These are phyloP conservation scores for Penicillium freii DNA, from an alignment of 2,329 filamentous ascomycete species.

Conservation along the genomic window DNA sequence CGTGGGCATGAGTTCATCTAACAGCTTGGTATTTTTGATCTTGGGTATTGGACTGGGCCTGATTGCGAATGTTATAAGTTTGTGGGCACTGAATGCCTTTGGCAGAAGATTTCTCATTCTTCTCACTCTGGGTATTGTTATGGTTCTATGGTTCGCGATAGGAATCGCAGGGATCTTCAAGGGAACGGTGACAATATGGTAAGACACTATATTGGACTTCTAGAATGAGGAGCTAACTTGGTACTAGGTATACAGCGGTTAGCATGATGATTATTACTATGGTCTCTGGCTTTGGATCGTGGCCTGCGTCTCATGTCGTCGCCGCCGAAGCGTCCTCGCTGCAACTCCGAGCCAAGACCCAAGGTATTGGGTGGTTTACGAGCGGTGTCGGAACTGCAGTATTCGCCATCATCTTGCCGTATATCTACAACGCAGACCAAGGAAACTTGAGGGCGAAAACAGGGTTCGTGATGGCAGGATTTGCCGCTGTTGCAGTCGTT, in stretches of 20 bases:
- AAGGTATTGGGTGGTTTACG: slow-evolving; percentile 42
- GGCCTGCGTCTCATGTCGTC: slow-evolving; percentile 36
- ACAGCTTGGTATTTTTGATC: slow-evolving; percentile 44
- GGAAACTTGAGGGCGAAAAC: slow-evolving; percentile 19
- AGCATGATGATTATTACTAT: slow-evolving; percentile 47
- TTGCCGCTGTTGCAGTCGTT: slow-evolving; percentile 17
- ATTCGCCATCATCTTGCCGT: slow-evolving; percentile 49
- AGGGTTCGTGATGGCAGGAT: slow-evolving; percentile 21
- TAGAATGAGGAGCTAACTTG: background rate
- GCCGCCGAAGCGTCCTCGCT: slow-evolving; percentile 31
- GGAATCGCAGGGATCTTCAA: slow-evolving; percentile 47
- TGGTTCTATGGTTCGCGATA: slow-evolving; percentile 44
- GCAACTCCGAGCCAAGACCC: slow-evolving; percentile 35
- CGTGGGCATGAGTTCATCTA: slow-evolving; percentile 26
- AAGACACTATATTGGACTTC: slow-evolving; percentile 8
- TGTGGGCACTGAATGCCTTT: slow-evolving; percentile 45
- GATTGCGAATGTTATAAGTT: slow-evolving; percentile 41
- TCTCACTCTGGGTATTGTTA: slow-evolving; percentile 31
- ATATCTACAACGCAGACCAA: slow-evolving; percentile 42
- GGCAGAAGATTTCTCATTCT: slow-evolving; percentile 43
- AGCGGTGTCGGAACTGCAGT: slow-evolving; percentile 40
- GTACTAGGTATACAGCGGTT: slow-evolving; percentile 37
- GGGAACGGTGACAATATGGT: slow-evolving; percentile 40
- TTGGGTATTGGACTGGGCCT: slow-evolving; percentile 46
- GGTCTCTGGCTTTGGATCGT: slow-evolving; percentile 33